Evolutionary conservation across 2,329 filamentous ascomycete species (phyloP).

Genomic region (Diaporthe citrichinensis): DNA sequence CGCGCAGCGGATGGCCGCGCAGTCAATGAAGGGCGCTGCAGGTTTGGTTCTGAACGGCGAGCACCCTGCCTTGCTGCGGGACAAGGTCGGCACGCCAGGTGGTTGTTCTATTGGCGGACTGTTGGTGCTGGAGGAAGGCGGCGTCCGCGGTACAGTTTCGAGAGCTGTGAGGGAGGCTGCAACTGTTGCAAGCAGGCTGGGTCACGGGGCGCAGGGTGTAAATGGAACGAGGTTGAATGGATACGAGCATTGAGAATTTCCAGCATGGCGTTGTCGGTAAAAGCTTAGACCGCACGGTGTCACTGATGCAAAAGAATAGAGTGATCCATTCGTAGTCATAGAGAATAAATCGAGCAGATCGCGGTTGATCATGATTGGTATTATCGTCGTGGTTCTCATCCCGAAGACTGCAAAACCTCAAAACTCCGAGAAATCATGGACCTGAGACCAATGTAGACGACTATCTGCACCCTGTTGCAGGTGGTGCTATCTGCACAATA

Average conservation of each 20-base stretch:
- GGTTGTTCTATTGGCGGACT: constrained; percentile 84
- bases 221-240: constrained; percentile 59
- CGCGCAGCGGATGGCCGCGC: constrained; percentile 82
- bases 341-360: background rate
- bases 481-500: constrained; percentile 11
- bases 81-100: constrained; percentile 83
- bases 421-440: background rate
- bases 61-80: constrained; percentile 80
- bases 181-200: constrained; percentile 76
- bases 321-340: background rate
- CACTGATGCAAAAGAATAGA: constrained; percentile 17
- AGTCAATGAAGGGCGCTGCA: constrained; percentile 82
- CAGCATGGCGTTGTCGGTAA: constrained; percentile 21
- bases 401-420: background rate
- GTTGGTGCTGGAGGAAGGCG: constrained; percentile 80
- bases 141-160: constrained; percentile 76
- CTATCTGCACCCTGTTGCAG: background rate
- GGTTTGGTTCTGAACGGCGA: constrained; percentile 78
- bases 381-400: background rate
- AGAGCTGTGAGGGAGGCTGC: constrained; percentile 80
- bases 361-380: constrained; percentile 2
- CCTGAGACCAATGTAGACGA: background rate
- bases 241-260: constrained; percentile 25
- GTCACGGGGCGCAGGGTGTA: constrained; percentile 65
- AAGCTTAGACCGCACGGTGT: background rate